phyloP scores from a whole-genome alignment of 2,329 filamentous ascomycete genomes.

The Cladophialophora bantiana region DNA sequence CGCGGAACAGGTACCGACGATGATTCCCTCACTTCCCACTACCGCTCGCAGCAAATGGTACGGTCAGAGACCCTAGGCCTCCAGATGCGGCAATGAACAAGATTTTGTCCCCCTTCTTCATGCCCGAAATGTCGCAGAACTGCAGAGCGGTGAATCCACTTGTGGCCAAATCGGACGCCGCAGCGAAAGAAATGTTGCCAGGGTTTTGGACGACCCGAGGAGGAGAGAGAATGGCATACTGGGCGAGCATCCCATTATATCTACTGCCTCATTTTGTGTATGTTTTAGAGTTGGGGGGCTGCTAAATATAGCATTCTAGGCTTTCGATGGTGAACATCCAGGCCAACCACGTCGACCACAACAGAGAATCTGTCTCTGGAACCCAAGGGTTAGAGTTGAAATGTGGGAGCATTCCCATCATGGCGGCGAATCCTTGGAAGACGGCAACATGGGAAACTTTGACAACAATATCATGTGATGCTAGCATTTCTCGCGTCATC shows the following conservation, averaged over 20 bases:
- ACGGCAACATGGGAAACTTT: conserved; percentile 27
- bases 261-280: not conserved
- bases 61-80: conserved; percentile 15
- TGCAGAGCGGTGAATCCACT: conserved; percentile 22
- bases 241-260: conserved; percentile 25
- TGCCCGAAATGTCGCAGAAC: conserved; percentile 9
- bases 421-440: conserved; percentile 11
- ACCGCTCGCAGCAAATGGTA: conserved; percentile 21
- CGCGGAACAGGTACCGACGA: conserved; percentile 26
- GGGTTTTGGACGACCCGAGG: conserved; percentile 18
- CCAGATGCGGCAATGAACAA: conserved; percentile 24
- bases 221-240: conserved; percentile 21
- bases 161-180: conserved; percentile 15
- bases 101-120: conserved; percentile 21
- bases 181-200: conserved; percentile 9
- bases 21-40: conserved; percentile 14
- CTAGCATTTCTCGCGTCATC: conserved; percentile 16
- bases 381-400: conserved; percentile 28
- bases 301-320: conserved; percentile 27
- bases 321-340: not conserved
- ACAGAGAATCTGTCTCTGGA: conserved; percentile 29
- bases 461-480: conserved; percentile 27
- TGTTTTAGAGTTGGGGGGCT: conserved; percentile 20
- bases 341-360: conserved; percentile 14
- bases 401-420: conserved; percentile 24